These are phyloP conservation scores for Melampsora larici-populina DNA, from an alignment of 1,284 basidiomycete genomes.

Conservation along the genomic window DNA sequence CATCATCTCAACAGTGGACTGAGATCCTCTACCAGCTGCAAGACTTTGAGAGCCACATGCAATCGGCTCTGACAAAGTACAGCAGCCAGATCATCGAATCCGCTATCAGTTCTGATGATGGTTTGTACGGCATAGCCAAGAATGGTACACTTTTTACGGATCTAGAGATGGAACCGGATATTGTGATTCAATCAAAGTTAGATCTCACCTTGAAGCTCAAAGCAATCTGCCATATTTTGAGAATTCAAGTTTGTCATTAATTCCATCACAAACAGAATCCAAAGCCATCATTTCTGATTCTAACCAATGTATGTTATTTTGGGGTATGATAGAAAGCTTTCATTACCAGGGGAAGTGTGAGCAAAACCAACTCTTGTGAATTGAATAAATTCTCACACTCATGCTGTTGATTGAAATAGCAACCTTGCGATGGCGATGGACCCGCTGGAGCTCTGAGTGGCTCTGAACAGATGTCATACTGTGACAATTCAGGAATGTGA, in stretches of 20 bases:
- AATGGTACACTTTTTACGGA: background rate
- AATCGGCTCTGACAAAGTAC: background rate
- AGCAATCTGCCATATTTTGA: background rate
- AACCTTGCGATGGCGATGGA: constrained; percentile 9
- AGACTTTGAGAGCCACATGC: constrained; percentile 3
- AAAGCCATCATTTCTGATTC: background rate
- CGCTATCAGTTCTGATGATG: background rate
- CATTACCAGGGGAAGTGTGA: constrained; percentile 1
- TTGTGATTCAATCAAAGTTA: background rate
- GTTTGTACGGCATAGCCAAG: constrained; percentile 7
- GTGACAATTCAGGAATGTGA: constrained; percentile 3
- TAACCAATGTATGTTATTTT: background rate
- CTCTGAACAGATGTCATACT: background rate
- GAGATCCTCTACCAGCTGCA: background rate
- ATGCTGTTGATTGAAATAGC: background rate
- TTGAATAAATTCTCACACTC: background rate
- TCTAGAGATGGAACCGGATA: background rate
- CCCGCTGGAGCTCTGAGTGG: background rate
- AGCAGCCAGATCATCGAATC: background rate
- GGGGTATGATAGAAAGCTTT: constrained; percentile 1
- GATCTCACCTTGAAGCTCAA: constrained; percentile 1
- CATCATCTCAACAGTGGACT: background rate
- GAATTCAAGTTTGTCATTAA: background rate
- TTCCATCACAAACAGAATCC: background rate
- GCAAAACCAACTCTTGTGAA: background rate